Percentiles rank a stretch among this genome's conserved stretches.
phyloP scores from a whole-genome alignment of 208 protist species.

The Porcisia hertigi region DNA sequence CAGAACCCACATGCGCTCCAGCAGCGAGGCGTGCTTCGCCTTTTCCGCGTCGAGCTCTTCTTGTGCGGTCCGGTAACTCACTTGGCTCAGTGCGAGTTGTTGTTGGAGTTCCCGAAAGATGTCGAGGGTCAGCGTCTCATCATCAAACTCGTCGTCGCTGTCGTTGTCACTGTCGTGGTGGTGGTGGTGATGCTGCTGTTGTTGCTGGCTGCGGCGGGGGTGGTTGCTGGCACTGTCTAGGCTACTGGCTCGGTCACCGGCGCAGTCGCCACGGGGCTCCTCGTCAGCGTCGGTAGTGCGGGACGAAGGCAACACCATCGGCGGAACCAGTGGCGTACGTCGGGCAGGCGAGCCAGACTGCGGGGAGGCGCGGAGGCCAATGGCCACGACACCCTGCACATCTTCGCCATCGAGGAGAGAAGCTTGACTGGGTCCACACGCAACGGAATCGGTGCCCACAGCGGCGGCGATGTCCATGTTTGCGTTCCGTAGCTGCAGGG shows the following conservation, averaged over 20 bases:
- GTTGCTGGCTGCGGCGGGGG: conserved; percentile 5
- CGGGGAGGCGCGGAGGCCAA: conserved; percentile 17
- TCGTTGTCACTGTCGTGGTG: conserved; percentile 11
- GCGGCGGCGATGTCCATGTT: background rate
- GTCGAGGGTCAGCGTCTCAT: conserved; percentile 21
- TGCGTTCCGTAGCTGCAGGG: conserved; percentile 20
- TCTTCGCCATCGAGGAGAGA: conserved; percentile 18
- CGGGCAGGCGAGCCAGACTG: conserved; percentile 22
- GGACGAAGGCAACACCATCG: conserved; percentile 26
- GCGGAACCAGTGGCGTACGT: conserved; percentile 24
- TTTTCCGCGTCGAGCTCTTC: conserved; percentile 63
- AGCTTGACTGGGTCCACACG: conserved; percentile 9
- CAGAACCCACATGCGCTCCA: conserved; percentile 74
- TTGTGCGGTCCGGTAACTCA: conserved; percentile 35
- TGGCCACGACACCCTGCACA: conserved; percentile 8
- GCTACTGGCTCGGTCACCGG: conserved; percentile 3
- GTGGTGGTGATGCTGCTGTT: background rate
- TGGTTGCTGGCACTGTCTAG: conserved; percentile 6
- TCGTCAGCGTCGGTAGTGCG: background rate
- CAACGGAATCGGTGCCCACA: background rate
- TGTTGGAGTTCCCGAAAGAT: conserved; percentile 38
- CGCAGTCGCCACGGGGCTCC: conserved; percentile 11
- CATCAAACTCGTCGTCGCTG: conserved; percentile 31
- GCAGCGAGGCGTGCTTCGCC: conserved; percentile 46
- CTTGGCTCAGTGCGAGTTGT: conserved; percentile 50